phyloP scores from a whole-genome alignment of 805 yeast species.

The Metschnikowia picachoensis region DNA sequence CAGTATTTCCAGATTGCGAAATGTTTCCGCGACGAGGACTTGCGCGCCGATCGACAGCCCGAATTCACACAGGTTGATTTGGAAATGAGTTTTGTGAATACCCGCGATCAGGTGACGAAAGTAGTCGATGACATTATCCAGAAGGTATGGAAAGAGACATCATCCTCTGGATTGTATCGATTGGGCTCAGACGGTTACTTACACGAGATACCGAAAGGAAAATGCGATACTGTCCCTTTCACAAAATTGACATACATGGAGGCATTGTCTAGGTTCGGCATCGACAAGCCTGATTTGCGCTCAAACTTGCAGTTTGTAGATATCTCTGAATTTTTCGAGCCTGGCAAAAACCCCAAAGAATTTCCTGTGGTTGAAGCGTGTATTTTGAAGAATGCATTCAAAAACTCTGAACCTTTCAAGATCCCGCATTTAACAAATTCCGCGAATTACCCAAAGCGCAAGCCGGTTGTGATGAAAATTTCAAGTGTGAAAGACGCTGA shows the following conservation, averaged over 20 bases:
- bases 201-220: constrained; percentile 13
- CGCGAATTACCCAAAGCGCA: constrained; percentile 49
- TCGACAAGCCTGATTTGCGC: constrained; percentile 92
- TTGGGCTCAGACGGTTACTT: constrained; percentile 31
- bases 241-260: constrained; percentile 57
- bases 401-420: constrained; percentile 20
- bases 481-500: constrained; percentile 34
- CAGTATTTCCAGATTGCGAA: constrained; percentile 86
- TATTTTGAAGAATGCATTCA: constrained; percentile 51
- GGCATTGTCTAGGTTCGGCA: constrained; percentile 73
- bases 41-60: constrained; percentile 93
- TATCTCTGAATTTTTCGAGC: constrained; percentile 38
- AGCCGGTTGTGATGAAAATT: constrained; percentile 56
- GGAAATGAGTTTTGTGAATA: constrained; percentile 82
- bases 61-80: constrained; percentile 97
- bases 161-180: constrained; percentile 35
- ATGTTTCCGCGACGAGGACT: constrained; percentile 95
- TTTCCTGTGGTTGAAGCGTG: constrained; percentile 77
- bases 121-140: constrained; percentile 58
- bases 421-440: constrained; percentile 41
- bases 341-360: constrained; percentile 27
- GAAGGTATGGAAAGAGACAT: constrained; percentile 52
- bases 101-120: constrained; percentile 57
- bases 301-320: constrained; percentile 49
- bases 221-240: constrained; percentile 9